These are phyloP conservation scores for Tephrocybe sp. DNA, from an alignment of 768 basidiomycete species.

Conservation along the genomic window DNA sequence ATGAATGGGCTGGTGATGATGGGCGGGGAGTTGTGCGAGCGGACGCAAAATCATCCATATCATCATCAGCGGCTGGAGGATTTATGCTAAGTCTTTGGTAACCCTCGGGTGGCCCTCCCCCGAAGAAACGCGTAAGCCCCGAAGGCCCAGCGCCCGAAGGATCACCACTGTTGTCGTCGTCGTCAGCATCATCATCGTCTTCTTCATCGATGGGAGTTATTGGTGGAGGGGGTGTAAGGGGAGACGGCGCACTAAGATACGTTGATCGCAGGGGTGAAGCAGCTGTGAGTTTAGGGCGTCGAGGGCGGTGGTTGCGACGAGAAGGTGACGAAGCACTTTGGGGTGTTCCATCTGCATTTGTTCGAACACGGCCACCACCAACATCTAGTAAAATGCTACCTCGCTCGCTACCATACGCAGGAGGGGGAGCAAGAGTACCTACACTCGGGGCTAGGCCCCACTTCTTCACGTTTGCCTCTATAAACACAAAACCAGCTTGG, in stretches of 20 bases:
- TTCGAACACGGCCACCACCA: conserved; percentile 64
- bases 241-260: conserved; percentile 36
- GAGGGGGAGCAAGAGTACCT: conserved; percentile 95
- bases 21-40: not conserved
- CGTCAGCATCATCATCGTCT: conserved; percentile 35
- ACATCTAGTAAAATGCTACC: conserved; percentile 95
- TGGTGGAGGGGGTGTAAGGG: conserved; percentile 58
- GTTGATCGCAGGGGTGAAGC: conserved; percentile 57
- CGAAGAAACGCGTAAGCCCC: conserved; percentile 25
- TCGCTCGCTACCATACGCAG: conserved; percentile 95
- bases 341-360: conserved; percentile 35
- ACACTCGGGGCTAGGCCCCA: conserved; percentile 98
- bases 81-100: conserved; percentile 30
- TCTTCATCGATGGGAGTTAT: conserved; percentile 78
- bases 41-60: conserved; percentile 22
- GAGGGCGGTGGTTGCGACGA: conserved; percentile 60
- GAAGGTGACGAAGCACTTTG: conserved; percentile 47
- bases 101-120: conserved; percentile 14
- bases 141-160: conserved; percentile 45
- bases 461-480: conserved; percentile 99
- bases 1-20: conserved; percentile 41
- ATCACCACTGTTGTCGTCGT: conserved; percentile 33
- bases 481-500: conserved; percentile 97
- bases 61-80: conserved; percentile 17
- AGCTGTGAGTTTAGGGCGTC: conserved; percentile 43